Evolutionary conservation across 305 asterid genomes (phyloP).

Genomic region (Lippia alba): DNA sequence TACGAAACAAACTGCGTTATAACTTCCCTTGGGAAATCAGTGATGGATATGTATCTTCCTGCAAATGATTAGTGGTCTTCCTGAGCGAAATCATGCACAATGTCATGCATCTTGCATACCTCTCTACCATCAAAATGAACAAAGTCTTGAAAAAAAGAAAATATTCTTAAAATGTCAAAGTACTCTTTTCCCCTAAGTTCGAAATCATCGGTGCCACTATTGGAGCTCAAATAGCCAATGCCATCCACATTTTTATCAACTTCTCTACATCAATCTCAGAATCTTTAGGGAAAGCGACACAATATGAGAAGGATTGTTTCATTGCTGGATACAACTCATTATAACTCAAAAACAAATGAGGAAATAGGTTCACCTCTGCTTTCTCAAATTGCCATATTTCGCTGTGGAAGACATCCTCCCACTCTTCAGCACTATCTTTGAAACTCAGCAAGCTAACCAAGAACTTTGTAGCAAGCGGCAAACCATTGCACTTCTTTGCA

Average conservation of each 20-base stretch:
- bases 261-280: constrained; percentile 26
- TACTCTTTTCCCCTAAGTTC: not conserved
- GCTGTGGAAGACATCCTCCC: constrained; percentile 25
- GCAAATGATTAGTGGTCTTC: not conserved
- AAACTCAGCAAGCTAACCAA: constrained; percentile 26
- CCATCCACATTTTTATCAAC: constrained; percentile 39
- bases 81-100: not conserved
- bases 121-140: not conserved
- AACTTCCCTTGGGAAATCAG: not conserved
- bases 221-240: constrained; percentile 36
- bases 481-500: constrained; percentile 37
- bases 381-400: constrained; percentile 31
- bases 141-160: not conserved
- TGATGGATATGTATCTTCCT: not conserved
- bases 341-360: constrained; percentile 34
- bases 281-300: constrained; percentile 38
- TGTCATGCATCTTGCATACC: not conserved
- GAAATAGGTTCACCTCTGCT: constrained; percentile 23
- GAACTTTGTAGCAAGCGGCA: constrained; percentile 37
- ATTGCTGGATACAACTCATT: constrained; percentile 31
- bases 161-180: not conserved
- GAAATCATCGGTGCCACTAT: too few relatives aligned
- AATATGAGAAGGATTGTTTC: constrained; percentile 40
- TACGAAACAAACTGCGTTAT: not conserved
- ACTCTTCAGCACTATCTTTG: constrained; percentile 25